These are phyloP conservation scores for Chlorella variabilis DNA, from an alignment of 163 green algal species.

Conservation along the genomic window DNA sequence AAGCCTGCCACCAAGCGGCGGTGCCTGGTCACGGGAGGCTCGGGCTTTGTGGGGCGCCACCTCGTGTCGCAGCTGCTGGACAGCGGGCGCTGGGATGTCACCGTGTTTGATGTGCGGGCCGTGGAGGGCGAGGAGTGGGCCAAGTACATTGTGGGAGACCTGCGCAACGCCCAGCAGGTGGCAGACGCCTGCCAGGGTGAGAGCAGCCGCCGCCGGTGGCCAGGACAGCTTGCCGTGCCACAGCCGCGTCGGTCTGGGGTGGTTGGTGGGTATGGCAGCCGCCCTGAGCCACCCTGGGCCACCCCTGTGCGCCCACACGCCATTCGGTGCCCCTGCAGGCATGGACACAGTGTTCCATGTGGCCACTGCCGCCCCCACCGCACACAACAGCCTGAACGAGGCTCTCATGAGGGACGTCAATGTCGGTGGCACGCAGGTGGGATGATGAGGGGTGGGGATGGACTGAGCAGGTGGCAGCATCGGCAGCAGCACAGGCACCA, in stretches of 20 bases:
- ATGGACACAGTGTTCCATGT: slow-evolving; percentile 88
- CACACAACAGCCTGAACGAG: slow-evolving; percentile 76
- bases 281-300: no score
- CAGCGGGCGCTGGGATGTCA: slow-evolving; percentile 71
- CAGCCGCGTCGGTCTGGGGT: no score
- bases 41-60: slow-evolving; percentile 88
- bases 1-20: slow-evolving; percentile 43
- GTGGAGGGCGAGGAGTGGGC: slow-evolving; percentile 29
- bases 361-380: slow-evolving; percentile 83
- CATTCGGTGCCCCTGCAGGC: slow-evolving; percentile 46
- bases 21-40: slow-evolving; percentile 79
- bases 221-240: not conserved
- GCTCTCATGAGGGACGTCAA: slow-evolving; percentile 90
- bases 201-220: not conserved
- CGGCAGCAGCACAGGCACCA: no score
- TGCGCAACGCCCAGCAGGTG: slow-evolving; percentile 70
- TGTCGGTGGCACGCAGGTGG: slow-evolving; percentile 75
- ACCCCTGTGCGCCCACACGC: no score
- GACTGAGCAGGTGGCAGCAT: no score
- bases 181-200: slow-evolving; percentile 39
- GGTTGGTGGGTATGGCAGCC: no score
- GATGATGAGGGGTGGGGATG: not conserved
- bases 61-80: slow-evolving; percentile 81
- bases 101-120: slow-evolving; percentile 84
- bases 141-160: slow-evolving; percentile 72